Base-by-base conservation (phyloP, 768 basidiomycete genomes). In the Antrodiella citrinella region DNA sequence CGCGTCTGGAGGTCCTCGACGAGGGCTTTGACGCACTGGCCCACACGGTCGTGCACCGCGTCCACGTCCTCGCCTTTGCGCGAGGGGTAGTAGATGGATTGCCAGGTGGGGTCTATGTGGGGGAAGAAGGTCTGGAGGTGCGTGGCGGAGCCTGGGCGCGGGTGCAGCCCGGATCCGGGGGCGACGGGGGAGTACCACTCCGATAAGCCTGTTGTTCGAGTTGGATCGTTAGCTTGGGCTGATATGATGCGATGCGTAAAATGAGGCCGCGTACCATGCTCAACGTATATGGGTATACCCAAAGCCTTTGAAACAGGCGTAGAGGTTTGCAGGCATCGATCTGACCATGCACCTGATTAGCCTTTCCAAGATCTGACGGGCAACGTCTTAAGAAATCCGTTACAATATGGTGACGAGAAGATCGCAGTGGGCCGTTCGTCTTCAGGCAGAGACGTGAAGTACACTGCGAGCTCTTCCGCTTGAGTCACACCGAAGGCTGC, bases 311-410 rank as follows among this genome's bases (percentile, higher is more conserved):
- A 77, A 2, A 74, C 67, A 2, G 91, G 89, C 25, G 74, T 70
- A 1, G 83, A 68, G 0, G 91, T 93, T 62, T 93, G 90, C 20
- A 92, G 69, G 63, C 91, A 92, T n/a, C 91, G 85, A 67, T 92
- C 88, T 91, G 56, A 4, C n/a, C n/a, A n/a, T n/a, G n/a, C n/a
- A n/a, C n/a, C n/a, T n/a, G n/a, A n/a, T n/a, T n/a, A n/a, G n/a
- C n/a, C n/a, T n/a, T n/a, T n/a, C n/a, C n/a, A 21, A 18, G 24
- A n/a, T 35, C 30, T 35, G 7, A 56, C n/a, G n/a, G n/a, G n/a
- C n/a, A n/a, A n/a, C n/a, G n/a, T n/a, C n/a, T n/a, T n/a, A n/a
- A n/a, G n/a, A 43, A 7, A 43, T 23, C 66, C 59, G 69, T 64
- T 50, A 89, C 89, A 92, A 61, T 86, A 91, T 5, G 89, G 89